phyloP scores from a whole-genome alignment of 768 basidiomycete species.

The Tulasnella sp. region DNA sequence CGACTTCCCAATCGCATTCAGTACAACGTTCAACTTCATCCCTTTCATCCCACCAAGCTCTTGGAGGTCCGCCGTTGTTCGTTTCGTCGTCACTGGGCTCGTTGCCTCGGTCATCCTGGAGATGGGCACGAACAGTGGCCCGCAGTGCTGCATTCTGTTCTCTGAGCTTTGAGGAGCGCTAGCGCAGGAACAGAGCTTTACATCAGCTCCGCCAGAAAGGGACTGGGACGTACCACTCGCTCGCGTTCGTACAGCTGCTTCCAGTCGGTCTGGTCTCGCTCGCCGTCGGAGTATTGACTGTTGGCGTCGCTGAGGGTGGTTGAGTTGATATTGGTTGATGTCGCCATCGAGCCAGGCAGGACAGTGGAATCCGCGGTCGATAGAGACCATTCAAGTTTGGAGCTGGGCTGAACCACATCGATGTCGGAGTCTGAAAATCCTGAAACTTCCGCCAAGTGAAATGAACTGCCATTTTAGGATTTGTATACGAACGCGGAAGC shows the following conservation, averaged over 20 bases:
- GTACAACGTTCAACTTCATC: neutral
- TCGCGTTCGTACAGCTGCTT: neutral
- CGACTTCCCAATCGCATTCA: slow-evolving; percentile 12
- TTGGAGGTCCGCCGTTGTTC: neutral
- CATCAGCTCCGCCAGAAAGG: neutral
- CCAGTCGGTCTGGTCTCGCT: neutral
- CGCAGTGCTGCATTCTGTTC: slow-evolving; percentile 1
- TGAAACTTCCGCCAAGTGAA: neutral
- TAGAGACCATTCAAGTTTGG: no score
- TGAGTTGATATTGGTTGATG: neutral
- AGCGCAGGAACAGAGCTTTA: neutral
- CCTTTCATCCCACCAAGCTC: neutral
- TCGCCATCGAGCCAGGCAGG: neutral
- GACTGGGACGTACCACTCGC: neutral
- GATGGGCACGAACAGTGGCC: neutral
- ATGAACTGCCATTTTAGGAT: neutral
- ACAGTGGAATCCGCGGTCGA: no score
- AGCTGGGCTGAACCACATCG: no score
- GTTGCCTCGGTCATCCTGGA: neutral
- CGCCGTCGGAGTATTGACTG: neutral
- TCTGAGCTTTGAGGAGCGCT: neutral
- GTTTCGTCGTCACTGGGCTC: neutral
- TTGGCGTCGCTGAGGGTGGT: neutral
- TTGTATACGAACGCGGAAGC: neutral
- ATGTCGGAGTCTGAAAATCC: neutral